Evolutionary conservation across 306 rosid species (phyloP).

Genomic region (Casuarina glauca): DNA sequence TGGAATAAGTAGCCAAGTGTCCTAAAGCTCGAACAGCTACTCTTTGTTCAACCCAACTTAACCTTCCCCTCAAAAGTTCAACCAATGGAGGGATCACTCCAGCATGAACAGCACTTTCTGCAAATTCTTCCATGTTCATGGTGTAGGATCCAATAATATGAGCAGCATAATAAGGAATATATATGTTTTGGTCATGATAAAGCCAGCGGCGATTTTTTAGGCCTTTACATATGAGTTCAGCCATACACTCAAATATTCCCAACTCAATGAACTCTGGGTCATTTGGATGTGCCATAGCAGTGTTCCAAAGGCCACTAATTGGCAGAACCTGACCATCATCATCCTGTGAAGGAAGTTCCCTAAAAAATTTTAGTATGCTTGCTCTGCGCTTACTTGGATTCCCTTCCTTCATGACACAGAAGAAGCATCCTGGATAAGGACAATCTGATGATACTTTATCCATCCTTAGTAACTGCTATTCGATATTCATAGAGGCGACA

Average conservation of each 20-base stretch:
- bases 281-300: constrained; percentile 99
- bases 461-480: constrained; percentile 43
- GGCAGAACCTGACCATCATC: constrained; percentile 99
- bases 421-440: constrained; percentile 98
- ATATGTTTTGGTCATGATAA: constrained; percentile 94
- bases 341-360: constrained; percentile 94
- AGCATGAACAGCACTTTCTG: constrained; percentile 78
- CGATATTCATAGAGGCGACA: constrained; percentile 18
- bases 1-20: constrained; percentile 90
- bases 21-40: constrained; percentile 99
- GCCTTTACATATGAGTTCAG: constrained; percentile 95
- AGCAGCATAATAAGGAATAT: constrained; percentile 97
- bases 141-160: constrained; percentile 97
- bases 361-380: constrained; percentile 81
- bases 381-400: constrained; percentile 93
- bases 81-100: constrained; percentile 90
- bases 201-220: constrained; percentile 97
- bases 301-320: constrained; percentile 99
- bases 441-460: constrained; percentile 88
- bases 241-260: constrained; percentile 97
- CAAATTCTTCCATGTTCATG: constrained; percentile 98
- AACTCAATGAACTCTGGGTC: constrained; percentile 91
- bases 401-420: constrained; percentile 99
- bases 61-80: constrained; percentile 89
- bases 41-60: constrained; percentile 99